Conservation (phyloP, 1,284 basidiomycete species). For the Porphyrellus sp. region DNA sequence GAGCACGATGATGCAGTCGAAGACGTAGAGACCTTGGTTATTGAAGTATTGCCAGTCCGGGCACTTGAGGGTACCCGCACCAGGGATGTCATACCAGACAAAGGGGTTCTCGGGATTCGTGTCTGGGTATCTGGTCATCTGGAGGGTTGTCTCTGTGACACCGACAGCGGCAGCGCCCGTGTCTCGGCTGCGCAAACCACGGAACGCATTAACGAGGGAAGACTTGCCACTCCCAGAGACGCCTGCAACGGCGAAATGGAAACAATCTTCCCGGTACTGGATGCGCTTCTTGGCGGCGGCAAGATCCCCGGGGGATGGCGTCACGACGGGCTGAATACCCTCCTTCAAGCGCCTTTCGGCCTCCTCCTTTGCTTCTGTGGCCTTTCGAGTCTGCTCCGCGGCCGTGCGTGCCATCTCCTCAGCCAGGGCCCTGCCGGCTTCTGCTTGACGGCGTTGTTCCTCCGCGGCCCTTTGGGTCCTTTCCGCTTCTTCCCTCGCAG, state of each 20-base stretch:
- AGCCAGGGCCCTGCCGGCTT: neutral
- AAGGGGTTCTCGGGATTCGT: neutral
- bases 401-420: neutral
- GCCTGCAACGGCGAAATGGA: neutral
- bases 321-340: constrained; percentile 19
- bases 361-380: neutral
- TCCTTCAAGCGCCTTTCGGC: constrained; percentile 14
- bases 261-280: neutral
- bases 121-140: neutral
- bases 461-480: neutral
- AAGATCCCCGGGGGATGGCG: neutral
- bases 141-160: neutral
- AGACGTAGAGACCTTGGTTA: constrained; percentile 37
- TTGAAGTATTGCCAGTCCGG: constrained; percentile 40
- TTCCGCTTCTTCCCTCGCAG: neutral
- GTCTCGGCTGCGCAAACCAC: neutral
- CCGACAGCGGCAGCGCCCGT: neutral
- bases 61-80: constrained; percentile 19
- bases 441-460: neutral
- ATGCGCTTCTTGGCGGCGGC: neutral
- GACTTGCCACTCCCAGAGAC: neutral
- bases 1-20: constrained; percentile 35
- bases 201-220: neutral
- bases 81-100: neutral
- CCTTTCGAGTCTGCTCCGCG: neutral